Conservation (phyloP, 805 yeast species). For the Yarrowia yakushimensis region DNA sequence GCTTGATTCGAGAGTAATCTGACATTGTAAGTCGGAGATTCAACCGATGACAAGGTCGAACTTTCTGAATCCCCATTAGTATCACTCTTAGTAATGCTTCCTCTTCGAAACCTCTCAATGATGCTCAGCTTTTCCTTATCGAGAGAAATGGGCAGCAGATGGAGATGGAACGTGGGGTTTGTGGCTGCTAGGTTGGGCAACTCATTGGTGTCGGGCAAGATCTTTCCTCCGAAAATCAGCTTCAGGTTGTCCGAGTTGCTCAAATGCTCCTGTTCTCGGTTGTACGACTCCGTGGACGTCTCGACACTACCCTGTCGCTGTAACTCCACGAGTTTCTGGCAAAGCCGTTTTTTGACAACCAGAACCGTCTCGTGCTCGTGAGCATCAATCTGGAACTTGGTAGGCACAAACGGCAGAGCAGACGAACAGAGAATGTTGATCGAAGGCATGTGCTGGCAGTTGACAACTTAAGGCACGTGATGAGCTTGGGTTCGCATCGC, state of each 20-base stretch:
- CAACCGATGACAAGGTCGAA: neutral
- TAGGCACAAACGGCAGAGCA: constrained; percentile 12
- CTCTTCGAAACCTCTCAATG: neutral
- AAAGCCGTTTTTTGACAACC: constrained; percentile 2
- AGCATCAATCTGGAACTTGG: constrained; percentile 16
- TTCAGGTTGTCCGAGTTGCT: neutral
- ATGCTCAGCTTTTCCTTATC: neutral
- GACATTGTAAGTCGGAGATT: neutral
- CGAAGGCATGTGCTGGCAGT: constrained; percentile 22
- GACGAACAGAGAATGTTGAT: constrained; percentile 24
- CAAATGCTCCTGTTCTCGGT: constrained; percentile 15
- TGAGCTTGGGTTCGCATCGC: neutral
- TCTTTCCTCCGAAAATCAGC: constrained; percentile 22
- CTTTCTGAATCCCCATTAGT: neutral
- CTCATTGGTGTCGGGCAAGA: neutral
- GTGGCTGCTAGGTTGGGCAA: neutral
- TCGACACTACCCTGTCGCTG: neutral
- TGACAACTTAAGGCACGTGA: constrained; percentile 17
- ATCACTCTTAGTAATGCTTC: neutral
- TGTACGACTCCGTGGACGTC: constrained; percentile 12
- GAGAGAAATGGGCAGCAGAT: neutral
- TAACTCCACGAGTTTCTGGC: neutral
- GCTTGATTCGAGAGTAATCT: constrained; percentile 3
- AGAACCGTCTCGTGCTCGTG: neutral
- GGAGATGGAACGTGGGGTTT: constrained; percentile 16